Conservation (phyloP, 129 eudicot species). For the Gnaphalium uliginosum region DNA sequence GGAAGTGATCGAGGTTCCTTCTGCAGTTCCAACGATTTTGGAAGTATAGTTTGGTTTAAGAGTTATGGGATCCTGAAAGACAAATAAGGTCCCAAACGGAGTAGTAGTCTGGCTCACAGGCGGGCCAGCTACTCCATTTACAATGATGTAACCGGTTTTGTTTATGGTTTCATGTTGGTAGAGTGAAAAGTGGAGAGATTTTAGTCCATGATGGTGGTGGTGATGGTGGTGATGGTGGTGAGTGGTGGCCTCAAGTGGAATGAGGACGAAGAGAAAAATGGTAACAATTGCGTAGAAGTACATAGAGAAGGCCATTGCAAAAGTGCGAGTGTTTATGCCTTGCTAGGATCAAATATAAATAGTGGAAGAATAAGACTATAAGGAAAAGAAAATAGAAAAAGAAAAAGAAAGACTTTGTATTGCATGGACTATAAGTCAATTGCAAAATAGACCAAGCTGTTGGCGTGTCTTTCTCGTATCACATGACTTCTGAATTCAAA, state of each 20-base stretch:
- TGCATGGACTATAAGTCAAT: constrained; percentile 16
- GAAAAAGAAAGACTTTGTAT: background rate
- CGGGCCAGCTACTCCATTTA: constrained; percentile 47
- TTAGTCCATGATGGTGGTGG: constrained; percentile 39
- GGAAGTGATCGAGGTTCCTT: constrained; percentile 52
- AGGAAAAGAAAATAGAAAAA: background rate
- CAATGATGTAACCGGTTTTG: constrained; percentile 49
- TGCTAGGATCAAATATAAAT: constrained; percentile 16
- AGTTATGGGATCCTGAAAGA: constrained; percentile 52
- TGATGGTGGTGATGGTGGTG: constrained; percentile 37
- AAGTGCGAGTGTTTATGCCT: constrained; percentile 13
- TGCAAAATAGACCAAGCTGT: constrained; percentile 7
- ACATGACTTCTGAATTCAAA: background rate
- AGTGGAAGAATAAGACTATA: constrained; percentile 16
- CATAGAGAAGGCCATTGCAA: constrained; percentile 31
- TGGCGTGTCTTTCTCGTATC: constrained; percentile 25
- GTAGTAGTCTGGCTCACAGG: constrained; percentile 43
- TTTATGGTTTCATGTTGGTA: constrained; percentile 59
- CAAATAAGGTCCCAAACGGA: constrained; percentile 56
- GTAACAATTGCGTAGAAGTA: constrained; percentile 24
- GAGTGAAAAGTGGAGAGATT: constrained; percentile 52
- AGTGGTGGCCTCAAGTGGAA: constrained; percentile 33
- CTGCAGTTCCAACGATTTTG: constrained; percentile 39
- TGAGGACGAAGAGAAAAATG: constrained; percentile 30
- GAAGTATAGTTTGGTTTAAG: constrained; percentile 39